Evolutionary conservation across 208 protist species (phyloP), one percentile per base, ranked within the genome.

Genomic region (Porcisia deanei): DNA sequence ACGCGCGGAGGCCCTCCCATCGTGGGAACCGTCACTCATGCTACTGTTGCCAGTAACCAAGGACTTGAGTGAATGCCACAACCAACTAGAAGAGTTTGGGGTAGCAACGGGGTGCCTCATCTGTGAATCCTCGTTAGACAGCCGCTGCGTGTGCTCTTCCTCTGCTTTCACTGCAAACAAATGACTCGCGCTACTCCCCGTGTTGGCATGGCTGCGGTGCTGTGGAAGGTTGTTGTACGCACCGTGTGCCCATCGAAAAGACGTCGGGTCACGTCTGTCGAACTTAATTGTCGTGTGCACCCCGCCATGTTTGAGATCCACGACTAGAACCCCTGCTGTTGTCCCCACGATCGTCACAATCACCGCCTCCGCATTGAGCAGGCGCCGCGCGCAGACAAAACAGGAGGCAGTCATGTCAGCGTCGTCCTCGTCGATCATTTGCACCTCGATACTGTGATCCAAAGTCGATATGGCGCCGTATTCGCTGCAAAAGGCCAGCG

Each of bases 381-480:
- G 54, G 9, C 87, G 83, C 3, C 90, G 80, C 22, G 74, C 61
- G 74, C 90, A 94, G 16, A 89, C 74, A 69, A 96, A 96, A 69
- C 85, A 75, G 2, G 90, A 88, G 18, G 85, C 88, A 0, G 64
- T 77, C 54, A 90, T 60, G 59, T 57, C 47, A 2, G 77, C 73
- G 41, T n/a, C 60, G 34, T 85, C 83, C 9, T 80, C 76, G 72
- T 92, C 82, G 25, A 96, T 81, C 54, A 88, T 63, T 30, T 85
- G 85, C 68, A 96, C 89, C 77, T 93, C 92, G 55, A 92, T 87
- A 65, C 85, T 90, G 83, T 90, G 89, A 72, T 96, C 92, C 12
- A 94, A 84, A 73, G 87, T 96, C 10, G 87, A 91, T 53, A 96
- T 84, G 61, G 83, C 86, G 68, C 92, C 92, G 30, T 85, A 80